Evolutionary conservation across 2,329 filamentous ascomycete species (phyloP).

Genomic region (Stenocarpella maydis): DNA sequence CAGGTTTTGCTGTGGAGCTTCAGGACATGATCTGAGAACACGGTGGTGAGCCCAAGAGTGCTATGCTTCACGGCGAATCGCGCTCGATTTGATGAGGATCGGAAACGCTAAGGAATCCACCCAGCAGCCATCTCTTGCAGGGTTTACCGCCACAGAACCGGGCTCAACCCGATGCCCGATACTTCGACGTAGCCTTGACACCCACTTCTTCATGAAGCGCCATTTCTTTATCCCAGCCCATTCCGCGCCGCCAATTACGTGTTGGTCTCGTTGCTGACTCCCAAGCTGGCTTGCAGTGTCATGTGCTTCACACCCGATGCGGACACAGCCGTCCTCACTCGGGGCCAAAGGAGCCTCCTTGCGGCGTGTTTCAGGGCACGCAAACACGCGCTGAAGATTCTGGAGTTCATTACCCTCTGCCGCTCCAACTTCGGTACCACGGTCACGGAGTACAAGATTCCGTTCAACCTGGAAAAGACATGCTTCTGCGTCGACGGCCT

Average conservation of each 20-base stretch:
- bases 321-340: background rate
- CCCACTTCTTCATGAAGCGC: background rate
- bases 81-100: no score
- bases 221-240: no score
- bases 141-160: no score
- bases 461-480: background rate
- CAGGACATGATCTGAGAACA: background rate
- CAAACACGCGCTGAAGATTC: background rate
- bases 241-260: no score
- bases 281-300: background rate
- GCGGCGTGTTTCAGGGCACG: background rate
- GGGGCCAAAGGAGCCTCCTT: background rate
- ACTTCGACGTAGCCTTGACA: no score
- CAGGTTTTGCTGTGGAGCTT: background rate
- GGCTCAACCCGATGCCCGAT: no score
- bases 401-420: background rate
- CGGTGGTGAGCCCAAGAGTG: background rate
- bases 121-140: no score
- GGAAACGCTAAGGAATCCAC: background rate
- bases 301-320: background rate
- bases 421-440: no score
- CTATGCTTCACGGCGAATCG: background rate
- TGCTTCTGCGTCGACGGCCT: background rate
- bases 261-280: background rate
- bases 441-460: background rate